Evolutionary conservation across 768 basidiomycete genomes (phyloP), one percentile per base, ranked within the genome.

Genomic region (Crepidotus variabilis): DNA sequence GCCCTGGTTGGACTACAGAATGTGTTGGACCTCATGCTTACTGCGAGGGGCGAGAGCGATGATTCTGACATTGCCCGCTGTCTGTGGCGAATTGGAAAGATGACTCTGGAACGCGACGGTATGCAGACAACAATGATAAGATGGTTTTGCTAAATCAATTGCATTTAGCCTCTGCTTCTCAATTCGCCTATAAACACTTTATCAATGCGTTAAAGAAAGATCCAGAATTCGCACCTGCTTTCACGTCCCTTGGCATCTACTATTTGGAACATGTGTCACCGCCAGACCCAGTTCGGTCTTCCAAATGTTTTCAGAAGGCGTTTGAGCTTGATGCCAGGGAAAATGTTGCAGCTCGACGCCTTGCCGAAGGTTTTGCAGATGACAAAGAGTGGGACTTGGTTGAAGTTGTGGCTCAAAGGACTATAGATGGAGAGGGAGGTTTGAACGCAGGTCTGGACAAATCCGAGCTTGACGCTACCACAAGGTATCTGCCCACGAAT

Each of bases 221-320:
- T 51, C 69, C 90, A 0, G 76, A 81, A 8, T 97, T 87, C 67
- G 94, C 96, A 0, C 89, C 97, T 1, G 87, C 97, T 0, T 98
- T 93, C 68, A 96, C 96, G 2, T 93, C 93, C 0, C 82, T 99
- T 2, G 97, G 97, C 6, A 75, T 92, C 48, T 94, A 94, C 71
- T 98, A 98, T 69, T 71, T 81, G 18, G 88, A 94, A 43, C 77
- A 74, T 56, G 74, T 81, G 2, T 71, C 75, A 10, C 92, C 93
- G 0, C 83, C 87, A 0, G 95, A 98, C 70, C 86, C 84, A 21
- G 82, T 83, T 6, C 85, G 95, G 35, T 90, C 96, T 0, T 88
- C 91, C 2, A 95, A 94, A 67, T 98, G 96, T 68, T 98, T 96
- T 71, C 94, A 98, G 65, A 98, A 96, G 65, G 97, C 96, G 0